Evolutionary conservation across 305 asterid genomes (phyloP), one percentile per base, ranked within the genome.

Genomic region (Ajuga reptans): DNA sequence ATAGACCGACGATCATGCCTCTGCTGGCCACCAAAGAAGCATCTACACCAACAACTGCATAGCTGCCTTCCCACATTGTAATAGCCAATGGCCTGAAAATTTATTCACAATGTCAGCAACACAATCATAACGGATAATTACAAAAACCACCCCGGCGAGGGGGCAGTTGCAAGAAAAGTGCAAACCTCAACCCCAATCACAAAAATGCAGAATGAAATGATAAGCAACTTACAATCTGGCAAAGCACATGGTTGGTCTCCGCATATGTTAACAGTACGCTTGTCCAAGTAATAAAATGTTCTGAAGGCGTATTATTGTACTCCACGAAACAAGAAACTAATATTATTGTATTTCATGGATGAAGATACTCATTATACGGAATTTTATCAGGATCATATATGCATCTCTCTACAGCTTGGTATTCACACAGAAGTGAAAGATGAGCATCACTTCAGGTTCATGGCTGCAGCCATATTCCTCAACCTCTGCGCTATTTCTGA

Each of bases 401-500:
- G 75, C 72, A 53, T 71, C 77, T 62, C 75, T 68, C 68, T 63
- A 46, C 42, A 69, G 56, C 74, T 43, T 43, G 37, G 49, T 51
- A 52, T 17, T n/a, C 49, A 72, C 72, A 37, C n/a, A n/a, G n/a
- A n/a, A n/a, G n/a, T n/a, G n/a, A n/a, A n/a, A n/a, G n/a, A n/a
- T n/a, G 56, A 42, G 69, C 60, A 21, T 73, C 78, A 79, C 75
- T 77, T 80, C 77, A 80, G 79, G 66, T 83, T 84, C 90, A 87
- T 78, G 9, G 87, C 83, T 14, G 84, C 87, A 0, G 85, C 87
- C 85, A 86, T 84, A 68, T 66, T 81, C 69, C 99, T 86, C 72
- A 93, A 70, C 71, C 46, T 93, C 85, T 93, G 99, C 6, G 97
- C 91, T 18, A 93, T 89, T 76, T 93, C 99, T 0, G 96, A 84